Evolutionary conservation across 257 asterid species (phyloP).

Genomic region (Ilex asprella): DNA sequence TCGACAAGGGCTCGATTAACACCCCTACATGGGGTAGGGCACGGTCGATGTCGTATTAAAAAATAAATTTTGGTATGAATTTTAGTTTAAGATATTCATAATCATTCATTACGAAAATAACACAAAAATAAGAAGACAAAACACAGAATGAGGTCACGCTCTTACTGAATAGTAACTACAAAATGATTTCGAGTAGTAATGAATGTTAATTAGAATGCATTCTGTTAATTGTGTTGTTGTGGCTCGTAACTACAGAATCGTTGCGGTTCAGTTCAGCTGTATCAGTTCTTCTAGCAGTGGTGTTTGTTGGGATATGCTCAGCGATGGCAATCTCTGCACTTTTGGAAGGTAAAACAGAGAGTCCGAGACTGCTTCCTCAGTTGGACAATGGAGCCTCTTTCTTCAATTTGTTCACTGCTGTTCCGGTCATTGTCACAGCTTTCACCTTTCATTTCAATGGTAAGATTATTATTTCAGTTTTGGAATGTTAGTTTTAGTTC

Average conservation of each 20-base stretch:
- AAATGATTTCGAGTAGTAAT: no score
- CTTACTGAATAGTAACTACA: no score
- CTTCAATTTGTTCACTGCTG: slow-evolving; percentile 83
- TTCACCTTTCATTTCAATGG: slow-evolving; percentile 96
- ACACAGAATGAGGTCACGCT: no score
- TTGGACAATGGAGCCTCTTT: slow-evolving; percentile 56
- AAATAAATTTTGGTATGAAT: no score
- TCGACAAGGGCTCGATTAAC: no score
- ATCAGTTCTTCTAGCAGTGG: slow-evolving; percentile 65
- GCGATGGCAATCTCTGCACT: slow-evolving; percentile 72
- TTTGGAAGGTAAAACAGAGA: slow-evolving; percentile 49
- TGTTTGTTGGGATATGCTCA: slow-evolving; percentile 84
- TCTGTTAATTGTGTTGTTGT: neutral
- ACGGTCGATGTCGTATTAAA: no score
- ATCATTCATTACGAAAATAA: no score
- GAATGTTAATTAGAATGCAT: no score
- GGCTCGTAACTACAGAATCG: slow-evolving; percentile 52
- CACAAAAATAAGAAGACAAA: no score
- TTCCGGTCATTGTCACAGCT: slow-evolving; percentile 90
- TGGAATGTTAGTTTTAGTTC: neutral
- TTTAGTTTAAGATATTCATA: no score
- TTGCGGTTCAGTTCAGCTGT: slow-evolving; percentile 75
- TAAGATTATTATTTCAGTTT: slow-evolving; percentile 14
- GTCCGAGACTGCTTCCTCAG: slow-evolving; percentile 54
- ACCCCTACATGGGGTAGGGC: no score